These are phyloP conservation scores for Trichoderma sp. DNA, from an alignment of 2,329 filamentous ascomycete genomes.

Conservation along the genomic window DNA sequence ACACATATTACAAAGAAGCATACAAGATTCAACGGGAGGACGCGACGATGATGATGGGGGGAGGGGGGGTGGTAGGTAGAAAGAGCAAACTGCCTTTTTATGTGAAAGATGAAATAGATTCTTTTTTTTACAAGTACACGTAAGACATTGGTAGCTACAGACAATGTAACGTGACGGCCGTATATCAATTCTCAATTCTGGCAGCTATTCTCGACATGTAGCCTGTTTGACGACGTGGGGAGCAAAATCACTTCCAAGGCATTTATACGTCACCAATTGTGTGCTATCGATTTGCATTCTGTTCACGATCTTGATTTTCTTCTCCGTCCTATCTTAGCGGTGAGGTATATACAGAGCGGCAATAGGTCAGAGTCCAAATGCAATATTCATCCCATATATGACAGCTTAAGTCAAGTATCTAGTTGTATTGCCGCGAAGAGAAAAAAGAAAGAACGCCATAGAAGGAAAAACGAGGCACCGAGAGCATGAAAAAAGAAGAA, in stretches of 20 bases:
- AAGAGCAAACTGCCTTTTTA: constrained; percentile 1
- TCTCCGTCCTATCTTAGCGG: background rate
- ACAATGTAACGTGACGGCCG: background rate
- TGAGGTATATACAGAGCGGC: constrained; percentile 4
- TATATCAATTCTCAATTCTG: background rate
- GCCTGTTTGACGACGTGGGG: background rate
- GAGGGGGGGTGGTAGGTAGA: background rate
- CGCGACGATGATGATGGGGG: background rate
- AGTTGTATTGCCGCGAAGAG: background rate
- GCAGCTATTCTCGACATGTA: background rate
- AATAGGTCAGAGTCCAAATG: background rate
- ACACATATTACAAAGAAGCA: background rate
- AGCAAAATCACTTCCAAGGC: background rate
- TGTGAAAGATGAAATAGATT: constrained; percentile 4
- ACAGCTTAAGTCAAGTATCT: background rate
- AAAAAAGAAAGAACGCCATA: background rate
- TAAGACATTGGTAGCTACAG: background rate
- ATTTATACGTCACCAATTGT: background rate
- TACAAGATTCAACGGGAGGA: constrained; percentile 2
- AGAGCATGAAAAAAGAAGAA: background rate
- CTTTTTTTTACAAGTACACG: background rate
- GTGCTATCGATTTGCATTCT: background rate
- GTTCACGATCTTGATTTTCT: background rate
- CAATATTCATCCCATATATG: background rate
- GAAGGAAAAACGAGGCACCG: background rate